Percentiles rank a stretch among this genome's conserved stretches.
Conservation (phyloP, 305 asterid genomes). For the Fraxinus sp. region DNA sequence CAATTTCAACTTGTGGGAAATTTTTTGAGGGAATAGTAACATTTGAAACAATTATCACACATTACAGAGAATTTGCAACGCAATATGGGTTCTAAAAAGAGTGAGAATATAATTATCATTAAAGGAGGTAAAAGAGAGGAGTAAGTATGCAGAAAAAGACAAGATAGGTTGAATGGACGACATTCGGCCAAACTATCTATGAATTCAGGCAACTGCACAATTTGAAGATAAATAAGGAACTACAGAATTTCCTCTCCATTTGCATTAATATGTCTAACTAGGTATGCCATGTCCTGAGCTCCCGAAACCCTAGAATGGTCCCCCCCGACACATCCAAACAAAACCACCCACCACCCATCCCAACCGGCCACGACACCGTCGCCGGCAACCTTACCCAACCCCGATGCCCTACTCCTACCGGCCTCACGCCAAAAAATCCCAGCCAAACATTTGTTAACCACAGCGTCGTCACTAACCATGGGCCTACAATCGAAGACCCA, state of each 20-base stretch:
- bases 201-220: not conserved
- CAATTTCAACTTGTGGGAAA: not conserved
- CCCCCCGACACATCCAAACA: too few relatives aligned
- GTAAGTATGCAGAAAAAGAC: not conserved
- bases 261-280: too few relatives aligned
- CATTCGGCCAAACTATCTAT: not conserved
- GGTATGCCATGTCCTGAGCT: too few relatives aligned
- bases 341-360: too few relatives aligned
- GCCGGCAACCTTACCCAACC: too few relatives aligned
- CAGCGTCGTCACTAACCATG: too few relatives aligned
- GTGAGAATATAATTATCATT: not conserved
- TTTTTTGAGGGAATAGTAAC: not conserved
- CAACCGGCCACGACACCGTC: too few relatives aligned
- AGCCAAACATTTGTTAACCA: too few relatives aligned
- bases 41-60: not conserved
- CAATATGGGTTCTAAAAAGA: not conserved
- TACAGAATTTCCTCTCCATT: not conserved
- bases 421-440: too few relatives aligned
- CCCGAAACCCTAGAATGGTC: too few relatives aligned
- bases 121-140: not conserved
- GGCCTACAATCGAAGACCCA: too few relatives aligned
- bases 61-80: not conserved
- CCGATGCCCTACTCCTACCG: too few relatives aligned
- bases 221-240: not conserved
- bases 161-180: not conserved